phyloP scores from a whole-genome alignment of 371 early-diverging fungal genomes.

The Smittium mucronatum region DNA sequence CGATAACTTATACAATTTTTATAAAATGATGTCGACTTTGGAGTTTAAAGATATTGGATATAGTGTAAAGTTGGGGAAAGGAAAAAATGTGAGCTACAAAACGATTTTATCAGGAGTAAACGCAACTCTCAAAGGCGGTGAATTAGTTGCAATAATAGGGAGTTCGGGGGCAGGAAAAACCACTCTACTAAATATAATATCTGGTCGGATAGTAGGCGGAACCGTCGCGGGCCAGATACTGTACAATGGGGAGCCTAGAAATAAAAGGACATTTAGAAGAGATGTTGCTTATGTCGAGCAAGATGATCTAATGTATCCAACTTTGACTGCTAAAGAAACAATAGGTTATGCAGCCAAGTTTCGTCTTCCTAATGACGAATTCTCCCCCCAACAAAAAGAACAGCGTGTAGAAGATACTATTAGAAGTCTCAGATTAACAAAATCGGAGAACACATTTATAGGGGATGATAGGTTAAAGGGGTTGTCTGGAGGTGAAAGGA shows the following conservation, averaged over 20 bases:
- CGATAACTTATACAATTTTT: too few relatives aligned
- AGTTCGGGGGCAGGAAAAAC: constrained; percentile 64
- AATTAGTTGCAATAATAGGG: constrained; percentile 58
- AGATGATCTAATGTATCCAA: constrained; percentile 26
- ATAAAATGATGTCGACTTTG: constrained; percentile 5
- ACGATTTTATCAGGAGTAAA: constrained; percentile 31
- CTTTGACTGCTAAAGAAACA: constrained; percentile 41
- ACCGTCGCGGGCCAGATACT: constrained; percentile 43
- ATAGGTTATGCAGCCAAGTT: constrained; percentile 48
- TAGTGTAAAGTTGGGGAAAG: constrained; percentile 19
- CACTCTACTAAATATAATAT: constrained; percentile 41
- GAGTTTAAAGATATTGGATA: constrained; percentile 25
- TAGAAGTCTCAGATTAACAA: constrained; percentile 43
- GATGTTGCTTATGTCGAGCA: constrained; percentile 41
- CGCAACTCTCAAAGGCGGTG: constrained; percentile 37
- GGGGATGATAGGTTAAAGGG: constrained; percentile 53
- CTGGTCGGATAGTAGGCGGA: constrained; percentile 39
- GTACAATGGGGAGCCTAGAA: constrained; percentile 43
- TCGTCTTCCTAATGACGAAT: constrained; percentile 45
- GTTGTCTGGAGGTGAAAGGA: constrained; percentile 73
- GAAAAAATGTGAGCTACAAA: constrained; percentile 17
- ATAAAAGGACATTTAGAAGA: constrained; percentile 46
- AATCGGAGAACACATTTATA: constrained; percentile 47
- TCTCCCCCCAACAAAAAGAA: constrained; percentile 35
- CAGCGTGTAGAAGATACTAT: constrained; percentile 38